Base-by-base conservation (phyloP, 75 land plant genomes). In the Larix kaempferi region DNA sequence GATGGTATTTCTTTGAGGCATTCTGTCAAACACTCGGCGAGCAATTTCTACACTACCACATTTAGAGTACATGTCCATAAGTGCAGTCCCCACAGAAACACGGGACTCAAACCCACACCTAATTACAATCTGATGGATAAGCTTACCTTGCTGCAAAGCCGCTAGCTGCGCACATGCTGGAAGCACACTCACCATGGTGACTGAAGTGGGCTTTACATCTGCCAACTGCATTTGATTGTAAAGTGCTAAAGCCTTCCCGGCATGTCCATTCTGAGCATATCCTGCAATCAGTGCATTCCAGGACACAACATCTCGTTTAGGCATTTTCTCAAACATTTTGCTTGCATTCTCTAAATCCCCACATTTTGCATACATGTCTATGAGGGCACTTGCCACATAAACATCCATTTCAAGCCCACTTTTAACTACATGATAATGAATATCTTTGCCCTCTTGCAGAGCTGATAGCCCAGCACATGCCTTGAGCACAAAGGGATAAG, bases 11-110 rank as follows among this genome's bases (percentile, higher is more conserved):
- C 67, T 86, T 22, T 54, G 7, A 3, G 25, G 54, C 83, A 91
- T 82, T 49, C 56, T 58, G 6, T 84, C 72, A 60, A 91, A 91
- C 41, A 88, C 88, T 19, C 65, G 58, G 39, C 57, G 58, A 49
- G 88, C 90, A 65, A 79, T 73, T 56, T 80, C 86, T 77, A 86
- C 21, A 35, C 80, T 80, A 5, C 90, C 90, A 75, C 90, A 88
- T 77, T 83, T 91, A 4, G 64, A 77, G 58, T 91, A 91, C 92
- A 91, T 91, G 37, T 86, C 84, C 19, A 91, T 78, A 56, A 91
- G 80, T 0, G 90, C 80, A 73, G 85, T 84, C 5, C 80, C 88
- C 6, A 91, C 76, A 41, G 79, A 58, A 11, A 52, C 39, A 59
- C 86, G 86, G 59, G 71, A 69, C 26, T 63, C 56, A 27, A 73